Conservation (phyloP, 768 basidiomycete species). For the Xerocomus brunneocitrinus region DNA sequence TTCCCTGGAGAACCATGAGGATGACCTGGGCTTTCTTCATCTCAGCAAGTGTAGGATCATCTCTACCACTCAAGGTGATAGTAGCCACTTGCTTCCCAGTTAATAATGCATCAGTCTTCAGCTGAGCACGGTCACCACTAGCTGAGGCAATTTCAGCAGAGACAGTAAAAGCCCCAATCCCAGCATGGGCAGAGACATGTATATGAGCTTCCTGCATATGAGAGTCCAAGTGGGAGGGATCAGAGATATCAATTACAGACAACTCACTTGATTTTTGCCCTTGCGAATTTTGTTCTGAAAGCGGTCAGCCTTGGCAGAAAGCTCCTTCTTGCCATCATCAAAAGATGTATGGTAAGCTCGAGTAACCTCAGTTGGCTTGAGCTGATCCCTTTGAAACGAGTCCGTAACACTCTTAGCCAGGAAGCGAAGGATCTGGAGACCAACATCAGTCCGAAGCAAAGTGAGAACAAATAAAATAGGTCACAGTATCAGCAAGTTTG, state of each 20-base stretch:
- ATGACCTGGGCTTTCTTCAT: slow-evolving; percentile 32
- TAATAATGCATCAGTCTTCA: slow-evolving; percentile 24
- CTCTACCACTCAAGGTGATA: slow-evolving; percentile 51
- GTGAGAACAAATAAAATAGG: not conserved
- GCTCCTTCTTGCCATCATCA: slow-evolving; percentile 10
- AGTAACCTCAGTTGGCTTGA: slow-evolving; percentile 24
- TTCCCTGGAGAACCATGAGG: slow-evolving; percentile 35
- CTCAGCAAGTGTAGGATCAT: slow-evolving; percentile 57
- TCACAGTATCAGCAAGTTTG: slow-evolving; percentile 21
- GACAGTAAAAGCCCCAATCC: slow-evolving; percentile 22
- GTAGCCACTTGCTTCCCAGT: slow-evolving; percentile 28
- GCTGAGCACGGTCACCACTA: slow-evolving; percentile 12
- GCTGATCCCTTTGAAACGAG: slow-evolving; percentile 23
- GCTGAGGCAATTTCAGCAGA: slow-evolving; percentile 16
- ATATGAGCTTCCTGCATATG: slow-evolving; percentile 16
- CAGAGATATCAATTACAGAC: not conserved
- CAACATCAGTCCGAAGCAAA: not conserved
- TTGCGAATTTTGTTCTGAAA: slow-evolving; percentile 30
- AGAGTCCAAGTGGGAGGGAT: not conserved
- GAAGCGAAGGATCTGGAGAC: slow-evolving; percentile 22
- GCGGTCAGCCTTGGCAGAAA: slow-evolving; percentile 20
- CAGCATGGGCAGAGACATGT: slow-evolving; percentile 17
- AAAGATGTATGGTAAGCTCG: slow-evolving; percentile 18
- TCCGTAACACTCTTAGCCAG: slow-evolving; percentile 25
- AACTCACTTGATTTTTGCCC: slow-evolving; percentile 37